Evolutionary conservation across 306 rosid genomes (phyloP), one percentile per base, ranked within the genome.

Genomic region (Leucaena leucocephala): DNA sequence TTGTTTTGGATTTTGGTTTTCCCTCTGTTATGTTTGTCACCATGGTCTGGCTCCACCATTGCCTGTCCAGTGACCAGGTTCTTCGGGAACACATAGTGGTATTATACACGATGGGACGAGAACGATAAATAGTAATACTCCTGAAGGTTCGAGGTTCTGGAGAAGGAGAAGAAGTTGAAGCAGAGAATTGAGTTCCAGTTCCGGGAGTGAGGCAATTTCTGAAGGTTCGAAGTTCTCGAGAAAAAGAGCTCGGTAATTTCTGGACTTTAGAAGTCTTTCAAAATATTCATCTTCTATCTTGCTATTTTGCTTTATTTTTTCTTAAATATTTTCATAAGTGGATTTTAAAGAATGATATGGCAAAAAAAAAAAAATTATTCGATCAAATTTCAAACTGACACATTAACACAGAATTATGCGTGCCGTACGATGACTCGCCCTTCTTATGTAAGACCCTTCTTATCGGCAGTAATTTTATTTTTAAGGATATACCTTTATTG

Each of bases 41-140:
- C 92, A 89, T 2, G 81, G 74, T 9, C 87, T 82, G 10, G 39
- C 68, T 42, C 98, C 91, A 27, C 86, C 79, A 75, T 90, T 86
- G 38, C 84, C 84, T 92, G 1, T 93, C 94, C 92, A 84, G 85
- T 19, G 94, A 90, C 98, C 98, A 93, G 48, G 91, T 91, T 63
- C 98, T 88, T 8, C 90, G 89, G 12, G 86, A 22, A 80, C 89
- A 71, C 1, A 77, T 7, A 19, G 76, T 48, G 19, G 76, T 9
- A 59, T n/a, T 80, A 27, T 27, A 27, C 69, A 22, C 4, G 19
- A 67, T n/a, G 1, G 74, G 36, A 22, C 57, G 19, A 16, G 88
- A 80, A 69, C 57, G 57, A 16, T 88, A 84, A 13, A 27, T 27
- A 27, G 77, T n/a, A n/a, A 17, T 70, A 38, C 77, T 82, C 36